Conservation (phyloP, 1,284 basidiomycete genomes). For the Rhodotorula sp. region DNA sequence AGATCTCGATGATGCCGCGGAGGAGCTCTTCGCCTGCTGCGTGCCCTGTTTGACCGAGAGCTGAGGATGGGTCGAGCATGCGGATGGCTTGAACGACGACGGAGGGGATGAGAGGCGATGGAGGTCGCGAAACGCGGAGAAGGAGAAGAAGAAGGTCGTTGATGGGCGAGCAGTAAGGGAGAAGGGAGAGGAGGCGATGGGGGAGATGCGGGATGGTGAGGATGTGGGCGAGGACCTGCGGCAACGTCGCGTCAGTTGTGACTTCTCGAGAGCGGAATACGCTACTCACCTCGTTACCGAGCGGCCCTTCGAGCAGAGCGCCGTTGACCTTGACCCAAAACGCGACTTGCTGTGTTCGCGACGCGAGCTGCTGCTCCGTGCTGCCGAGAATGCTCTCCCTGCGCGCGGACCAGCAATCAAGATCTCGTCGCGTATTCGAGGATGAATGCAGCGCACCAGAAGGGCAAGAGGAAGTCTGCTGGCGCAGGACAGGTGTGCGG, state of each 20-base stretch:
- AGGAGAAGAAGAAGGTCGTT: slow-evolving; percentile 90
- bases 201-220: slow-evolving; percentile 77
- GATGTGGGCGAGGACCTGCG: slow-evolving; percentile 89
- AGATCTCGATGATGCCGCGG: slow-evolving; percentile 92
- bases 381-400: slow-evolving; percentile 88
- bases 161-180: slow-evolving; percentile 68
- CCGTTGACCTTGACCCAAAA: slow-evolving; percentile 48
- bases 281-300: slow-evolving; percentile 44
- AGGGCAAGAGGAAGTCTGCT: slow-evolving; percentile 21
- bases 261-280: neutral
- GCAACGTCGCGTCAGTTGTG: neutral
- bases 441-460: slow-evolving; percentile 22
- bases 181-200: slow-evolving; percentile 76
- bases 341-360: slow-evolving; percentile 40
- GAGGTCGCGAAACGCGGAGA: slow-evolving; percentile 84
- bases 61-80: slow-evolving; percentile 79
- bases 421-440: no score
- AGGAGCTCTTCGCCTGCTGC: slow-evolving; percentile 85
- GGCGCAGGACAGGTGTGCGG: slow-evolving; percentile 27
- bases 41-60: slow-evolving; percentile 70
- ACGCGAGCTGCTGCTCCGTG: slow-evolving; percentile 52
- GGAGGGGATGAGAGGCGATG: slow-evolving; percentile 53
- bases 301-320: slow-evolving; percentile 39
- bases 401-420: slow-evolving; percentile 62
- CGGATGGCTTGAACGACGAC: slow-evolving; percentile 67